phyloP scores from a whole-genome alignment of 2,329 filamentous ascomycete species.

The Phyllosticta paracitricarpa region DNA sequence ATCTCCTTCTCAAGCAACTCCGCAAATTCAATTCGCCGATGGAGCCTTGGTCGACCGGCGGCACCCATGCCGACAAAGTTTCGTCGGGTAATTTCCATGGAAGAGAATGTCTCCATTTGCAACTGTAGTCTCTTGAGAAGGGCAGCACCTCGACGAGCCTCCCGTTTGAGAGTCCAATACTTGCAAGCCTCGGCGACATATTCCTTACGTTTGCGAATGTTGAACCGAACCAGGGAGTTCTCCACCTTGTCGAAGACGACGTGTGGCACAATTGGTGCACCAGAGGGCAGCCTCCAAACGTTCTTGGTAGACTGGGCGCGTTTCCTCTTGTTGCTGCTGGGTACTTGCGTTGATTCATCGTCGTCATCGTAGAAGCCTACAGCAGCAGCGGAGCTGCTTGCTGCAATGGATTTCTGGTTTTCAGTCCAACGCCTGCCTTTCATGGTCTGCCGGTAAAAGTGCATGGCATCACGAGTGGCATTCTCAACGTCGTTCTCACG shows the following conservation, averaged over 20 bases:
- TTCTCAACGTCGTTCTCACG: constrained; percentile 73
- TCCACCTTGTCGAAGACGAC: constrained; percentile 81
- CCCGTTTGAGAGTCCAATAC: constrained; percentile 96
- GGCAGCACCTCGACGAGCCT: constrained; percentile 82
- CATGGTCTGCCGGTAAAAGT: constrained; percentile 85
- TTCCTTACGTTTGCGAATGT: constrained; percentile 78
- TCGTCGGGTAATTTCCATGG: constrained; percentile 90
- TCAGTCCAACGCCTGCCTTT: constrained; percentile 85
- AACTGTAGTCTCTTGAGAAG: constrained; percentile 87
- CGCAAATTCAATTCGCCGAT: constrained; percentile 81
- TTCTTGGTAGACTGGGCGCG: constrained; percentile 48
- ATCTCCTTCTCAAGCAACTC: constrained; percentile 66
- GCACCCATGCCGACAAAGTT: constrained; percentile 95
- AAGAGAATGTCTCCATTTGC: constrained; percentile 92
- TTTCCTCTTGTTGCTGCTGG: constrained; percentile 49
- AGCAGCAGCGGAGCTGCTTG: constrained; percentile 13
- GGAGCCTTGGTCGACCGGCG: constrained; percentile 65
- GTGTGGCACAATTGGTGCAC: constrained; percentile 86
- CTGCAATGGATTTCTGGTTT: constrained; percentile 63
- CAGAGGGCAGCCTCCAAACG: constrained; percentile 86
- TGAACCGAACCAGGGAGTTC: constrained; percentile 70
- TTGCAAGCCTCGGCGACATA: constrained; percentile 88
- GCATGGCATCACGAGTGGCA: constrained; percentile 73
- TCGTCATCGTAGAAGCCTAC: constrained; percentile 39
- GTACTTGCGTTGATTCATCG: constrained; percentile 34